These are phyloP conservation scores for Colletotrichum viniferum DNA, from an alignment of 2,329 filamentous ascomycete genomes.

Conservation along the genomic window DNA sequence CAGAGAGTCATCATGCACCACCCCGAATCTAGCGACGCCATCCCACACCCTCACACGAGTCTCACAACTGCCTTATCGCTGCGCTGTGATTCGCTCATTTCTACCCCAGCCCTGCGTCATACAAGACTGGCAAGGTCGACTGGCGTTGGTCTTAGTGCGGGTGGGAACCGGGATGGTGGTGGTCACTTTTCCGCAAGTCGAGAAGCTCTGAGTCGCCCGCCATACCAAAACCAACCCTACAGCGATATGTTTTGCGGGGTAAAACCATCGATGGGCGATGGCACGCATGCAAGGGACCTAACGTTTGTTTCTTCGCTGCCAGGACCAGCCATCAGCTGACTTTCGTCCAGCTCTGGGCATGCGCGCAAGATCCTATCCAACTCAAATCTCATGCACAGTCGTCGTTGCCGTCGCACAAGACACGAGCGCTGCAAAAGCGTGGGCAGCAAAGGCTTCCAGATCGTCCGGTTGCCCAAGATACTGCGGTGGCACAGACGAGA, in stretches of 20 bases:
- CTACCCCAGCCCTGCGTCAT: conserved; percentile 15
- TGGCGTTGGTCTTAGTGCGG: conserved; percentile 10
- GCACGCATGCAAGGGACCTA: conserved; percentile 2
- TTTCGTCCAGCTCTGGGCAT: neutral
- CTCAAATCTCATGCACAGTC: neutral
- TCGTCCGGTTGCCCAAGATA: conserved; percentile 15
- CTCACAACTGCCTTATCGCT: conserved; percentile 17
- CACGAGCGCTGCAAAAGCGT: neutral
- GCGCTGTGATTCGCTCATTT: neutral
- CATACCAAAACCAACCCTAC: neutral
- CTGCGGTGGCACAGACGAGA: neutral
- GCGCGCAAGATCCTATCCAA: neutral
- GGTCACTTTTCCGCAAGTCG: neutral
- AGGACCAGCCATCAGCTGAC: neutral
- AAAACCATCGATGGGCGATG: neutral
- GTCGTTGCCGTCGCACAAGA: neutral
- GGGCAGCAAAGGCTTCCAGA: neutral
- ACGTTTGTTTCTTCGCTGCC: neutral
- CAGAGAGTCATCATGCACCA: conserved; percentile 17
- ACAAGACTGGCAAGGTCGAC: conserved; percentile 3
- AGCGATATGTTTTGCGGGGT: conserved; percentile 14
- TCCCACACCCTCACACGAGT: conserved; percentile 3
- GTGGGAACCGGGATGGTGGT: conserved; percentile 5
- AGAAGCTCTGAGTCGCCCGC: conserved; percentile 7
- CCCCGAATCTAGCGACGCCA: conserved; percentile 2